phyloP scores from a whole-genome alignment of 257 asterid genomes.

The Nemophila menziesii region DNA sequence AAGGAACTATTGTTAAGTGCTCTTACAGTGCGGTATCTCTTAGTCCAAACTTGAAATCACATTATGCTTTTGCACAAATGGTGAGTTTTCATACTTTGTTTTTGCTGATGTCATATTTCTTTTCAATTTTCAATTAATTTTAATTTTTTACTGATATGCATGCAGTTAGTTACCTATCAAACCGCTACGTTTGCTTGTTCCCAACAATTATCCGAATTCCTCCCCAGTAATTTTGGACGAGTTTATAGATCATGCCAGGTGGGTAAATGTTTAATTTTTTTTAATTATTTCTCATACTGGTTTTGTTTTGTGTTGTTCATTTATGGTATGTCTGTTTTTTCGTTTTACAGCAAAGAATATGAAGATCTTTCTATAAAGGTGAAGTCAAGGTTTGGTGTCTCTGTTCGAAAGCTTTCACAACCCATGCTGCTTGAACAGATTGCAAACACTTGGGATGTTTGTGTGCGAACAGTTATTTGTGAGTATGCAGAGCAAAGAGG shows the following conservation, averaged over 20 bases:
- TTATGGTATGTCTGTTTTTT: too few relatives aligned
- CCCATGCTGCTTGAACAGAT: too few relatives aligned
- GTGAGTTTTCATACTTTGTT: conserved; percentile 23
- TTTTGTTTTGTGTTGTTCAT: not conserved
- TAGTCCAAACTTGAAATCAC: conserved; percentile 59
- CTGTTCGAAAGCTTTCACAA: too few relatives aligned
- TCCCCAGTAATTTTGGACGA: conserved; percentile 65
- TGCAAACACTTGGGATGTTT: too few relatives aligned
- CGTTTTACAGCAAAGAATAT: too few relatives aligned
- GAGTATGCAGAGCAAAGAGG: too few relatives aligned
- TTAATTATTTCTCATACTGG: not conserved
- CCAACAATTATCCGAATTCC: conserved; percentile 54
- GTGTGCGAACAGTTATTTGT: too few relatives aligned
- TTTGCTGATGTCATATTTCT: conserved; percentile 8
- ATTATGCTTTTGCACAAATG: conserved; percentile 66
- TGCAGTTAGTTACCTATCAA: conserved; percentile 74
- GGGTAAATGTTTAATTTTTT: conserved; percentile 5
- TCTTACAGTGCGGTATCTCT: conserved; percentile 59
- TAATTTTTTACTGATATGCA: conserved; percentile 21
- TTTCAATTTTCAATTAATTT: conserved; percentile 9
- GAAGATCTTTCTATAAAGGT: too few relatives aligned
- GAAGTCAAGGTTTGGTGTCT: too few relatives aligned
- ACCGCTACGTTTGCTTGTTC: conserved; percentile 57
- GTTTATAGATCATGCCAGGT: conserved; percentile 74
- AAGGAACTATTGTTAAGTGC: conserved; percentile 64